phyloP scores from a whole-genome alignment of 129 eudicot genomes.

The Tanacetum coccineum region DNA sequence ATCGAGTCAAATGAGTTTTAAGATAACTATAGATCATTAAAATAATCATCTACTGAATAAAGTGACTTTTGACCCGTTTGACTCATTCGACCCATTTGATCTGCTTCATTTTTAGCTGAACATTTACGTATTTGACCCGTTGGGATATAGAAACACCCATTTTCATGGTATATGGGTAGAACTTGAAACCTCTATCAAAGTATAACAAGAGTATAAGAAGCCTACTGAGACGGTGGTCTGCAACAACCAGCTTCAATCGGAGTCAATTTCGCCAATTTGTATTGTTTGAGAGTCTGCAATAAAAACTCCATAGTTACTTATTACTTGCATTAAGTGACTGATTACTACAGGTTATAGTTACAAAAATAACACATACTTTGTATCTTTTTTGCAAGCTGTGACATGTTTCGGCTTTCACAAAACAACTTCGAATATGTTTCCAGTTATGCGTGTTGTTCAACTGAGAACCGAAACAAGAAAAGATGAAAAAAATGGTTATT shows the following conservation, averaged over 20 bases:
- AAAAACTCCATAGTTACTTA: slow-evolving; percentile 10
- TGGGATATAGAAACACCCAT: not conserved
- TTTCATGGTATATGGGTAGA: not conserved
- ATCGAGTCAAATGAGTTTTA: not conserved
- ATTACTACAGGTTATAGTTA: slow-evolving; percentile 6
- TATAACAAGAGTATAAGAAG: not conserved
- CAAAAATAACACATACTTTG: slow-evolving; percentile 41
- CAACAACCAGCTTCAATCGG: slow-evolving; percentile 96
- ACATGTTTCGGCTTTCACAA: slow-evolving; percentile 71
- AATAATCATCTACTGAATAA: not conserved
- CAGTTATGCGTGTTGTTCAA: slow-evolving; percentile 71
- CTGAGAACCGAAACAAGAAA: slow-evolving; percentile 42
- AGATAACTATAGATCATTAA: not conserved
- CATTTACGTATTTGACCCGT: not conserved
- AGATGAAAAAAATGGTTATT: slow-evolving; percentile 1
- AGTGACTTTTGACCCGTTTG: not conserved
- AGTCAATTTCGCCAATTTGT: slow-evolving; percentile 56
- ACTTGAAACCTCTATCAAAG: not conserved
- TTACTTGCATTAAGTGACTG: slow-evolving; percentile 5
- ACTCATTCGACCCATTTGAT: not conserved
- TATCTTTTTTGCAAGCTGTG: slow-evolving; percentile 56
- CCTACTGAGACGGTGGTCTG: slow-evolving; percentile 89
- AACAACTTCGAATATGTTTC: slow-evolving; percentile 80
- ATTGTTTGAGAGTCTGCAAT: slow-evolving; percentile 70
- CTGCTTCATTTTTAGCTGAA: not conserved